phyloP scores from a whole-genome alignment of 2,329 filamentous ascomycete genomes.

The Diaporthe amygdali region DNA sequence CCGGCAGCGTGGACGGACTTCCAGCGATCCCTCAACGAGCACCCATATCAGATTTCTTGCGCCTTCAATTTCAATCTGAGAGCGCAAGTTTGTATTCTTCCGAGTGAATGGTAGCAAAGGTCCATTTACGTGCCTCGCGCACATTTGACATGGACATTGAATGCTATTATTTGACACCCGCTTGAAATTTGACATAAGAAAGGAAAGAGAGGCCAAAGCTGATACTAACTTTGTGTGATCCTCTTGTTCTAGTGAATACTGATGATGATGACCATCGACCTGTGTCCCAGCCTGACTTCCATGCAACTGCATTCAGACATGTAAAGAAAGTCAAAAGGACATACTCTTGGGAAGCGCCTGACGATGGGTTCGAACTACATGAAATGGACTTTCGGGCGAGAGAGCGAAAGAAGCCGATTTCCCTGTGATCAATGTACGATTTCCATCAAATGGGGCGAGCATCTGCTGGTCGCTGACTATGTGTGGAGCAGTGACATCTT shows the following conservation, averaged over 20 bases:
- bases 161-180: neutral
- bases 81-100: neutral
- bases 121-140: neutral
- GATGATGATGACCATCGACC: neutral
- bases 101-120: too few relatives aligned
- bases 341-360: neutral
- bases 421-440: neutral
- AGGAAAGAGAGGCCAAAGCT: neutral
- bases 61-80: neutral
- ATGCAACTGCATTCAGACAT: neutral
- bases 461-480: neutral
- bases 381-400: neutral
- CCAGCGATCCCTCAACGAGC: neutral
- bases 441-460: neutral
- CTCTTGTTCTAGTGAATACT: neutral
- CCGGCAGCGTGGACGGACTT: too few relatives aligned
- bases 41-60: neutral
- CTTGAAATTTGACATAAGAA: neutral
- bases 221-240: neutral
- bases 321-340: neutral
- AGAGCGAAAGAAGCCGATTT: neutral
- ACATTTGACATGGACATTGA: too few relatives aligned
- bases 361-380: neutral
- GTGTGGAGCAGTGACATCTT: neutral
- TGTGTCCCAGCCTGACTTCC: neutral